Evolutionary conservation across 2,329 filamentous ascomycete genomes (phyloP).

Genomic region (Cercospora nicotianae): DNA sequence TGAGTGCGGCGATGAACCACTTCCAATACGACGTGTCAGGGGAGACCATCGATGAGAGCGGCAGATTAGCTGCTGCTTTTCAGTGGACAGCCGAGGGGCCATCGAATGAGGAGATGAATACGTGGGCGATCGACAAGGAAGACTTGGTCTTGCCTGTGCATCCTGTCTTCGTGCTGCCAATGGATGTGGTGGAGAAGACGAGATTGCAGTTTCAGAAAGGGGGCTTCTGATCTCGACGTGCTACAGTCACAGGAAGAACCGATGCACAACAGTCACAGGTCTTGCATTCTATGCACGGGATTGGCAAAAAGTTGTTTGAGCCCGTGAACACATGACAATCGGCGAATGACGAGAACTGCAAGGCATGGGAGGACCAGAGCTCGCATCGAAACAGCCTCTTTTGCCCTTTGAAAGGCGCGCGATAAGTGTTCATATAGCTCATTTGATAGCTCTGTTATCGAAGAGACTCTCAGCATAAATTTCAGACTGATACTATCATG

Average conservation of each 20-base stretch:
- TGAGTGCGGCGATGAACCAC: slow-evolving; percentile 76
- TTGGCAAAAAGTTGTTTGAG: background rate
- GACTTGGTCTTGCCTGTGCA: slow-evolving; percentile 72
- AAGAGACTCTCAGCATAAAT: background rate
- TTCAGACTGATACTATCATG: background rate
- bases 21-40: slow-evolving; percentile 47
- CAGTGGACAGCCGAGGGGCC: slow-evolving; percentile 52
- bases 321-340: background rate
- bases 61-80: slow-evolving; percentile 43
- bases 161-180: slow-evolving; percentile 82
- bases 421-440: background rate
- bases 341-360: background rate
- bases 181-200: slow-evolving; percentile 60
- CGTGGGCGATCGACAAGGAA: slow-evolving; percentile 63
- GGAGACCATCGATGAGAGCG: slow-evolving; percentile 20
- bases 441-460: background rate
- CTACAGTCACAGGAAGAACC: background rate
- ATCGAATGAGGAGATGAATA: slow-evolving; percentile 52
- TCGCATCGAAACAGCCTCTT: background rate
- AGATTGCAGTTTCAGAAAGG: slow-evolving; percentile 29
- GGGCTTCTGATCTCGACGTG: slow-evolving; percentile 7
- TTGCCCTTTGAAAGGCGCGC: background rate
- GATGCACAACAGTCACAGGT: background rate
- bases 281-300: background rate
- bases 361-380: background rate